A percentile compares a stretch with the other conserved stretches of the same genome.
phyloP scores from a whole-genome alignment of 2,329 filamentous ascomycete species.

The Alternaria angustiovoidea region DNA sequence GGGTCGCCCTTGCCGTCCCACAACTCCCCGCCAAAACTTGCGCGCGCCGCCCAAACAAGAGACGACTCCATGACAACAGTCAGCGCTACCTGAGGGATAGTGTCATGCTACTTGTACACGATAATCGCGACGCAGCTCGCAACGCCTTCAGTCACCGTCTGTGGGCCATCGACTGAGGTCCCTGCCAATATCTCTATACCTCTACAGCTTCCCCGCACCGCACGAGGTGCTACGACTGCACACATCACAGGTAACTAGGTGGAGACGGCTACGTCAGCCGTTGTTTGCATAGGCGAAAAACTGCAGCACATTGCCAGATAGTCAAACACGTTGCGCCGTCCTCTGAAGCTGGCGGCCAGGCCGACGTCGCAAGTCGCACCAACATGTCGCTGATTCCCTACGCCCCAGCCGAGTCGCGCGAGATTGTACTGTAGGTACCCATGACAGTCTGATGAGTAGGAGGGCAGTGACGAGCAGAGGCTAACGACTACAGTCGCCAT shows the following conservation, averaged over 20 bases:
- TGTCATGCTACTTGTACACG: conserved; percentile 23
- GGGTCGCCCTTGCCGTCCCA: conserved; percentile 24
- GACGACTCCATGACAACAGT: conserved; percentile 32
- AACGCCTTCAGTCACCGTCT: conserved; percentile 11
- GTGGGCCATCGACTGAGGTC: conserved; percentile 29
- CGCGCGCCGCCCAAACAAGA: conserved; percentile 25
- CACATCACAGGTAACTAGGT: conserved; percentile 2
- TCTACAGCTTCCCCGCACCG: conserved; percentile 35
- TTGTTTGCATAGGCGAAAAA: conserved; percentile 2
- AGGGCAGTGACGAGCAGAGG: not conserved
- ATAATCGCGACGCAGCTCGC: conserved; percentile 23
- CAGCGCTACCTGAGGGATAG: conserved; percentile 14
- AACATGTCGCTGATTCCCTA: conserved; percentile 79
- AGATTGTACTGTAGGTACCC: conserved; percentile 77
- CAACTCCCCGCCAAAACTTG: conserved; percentile 22
- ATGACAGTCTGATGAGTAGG: not conserved
- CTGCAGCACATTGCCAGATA: not conserved
- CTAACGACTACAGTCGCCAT: conserved; percentile 72
- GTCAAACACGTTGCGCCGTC: conserved; percentile 9
- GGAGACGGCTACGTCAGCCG: conserved; percentile 11
- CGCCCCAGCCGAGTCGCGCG: conserved; percentile 73
- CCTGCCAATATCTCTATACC: conserved; percentile 5
- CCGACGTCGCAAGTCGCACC: conserved; percentile 39
- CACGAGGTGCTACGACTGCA: conserved; percentile 14
- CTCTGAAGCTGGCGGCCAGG: conserved; percentile 11